phyloP scores from a whole-genome alignment of 169 alveolate genomes.

The Condylostoma magnum region DNA sequence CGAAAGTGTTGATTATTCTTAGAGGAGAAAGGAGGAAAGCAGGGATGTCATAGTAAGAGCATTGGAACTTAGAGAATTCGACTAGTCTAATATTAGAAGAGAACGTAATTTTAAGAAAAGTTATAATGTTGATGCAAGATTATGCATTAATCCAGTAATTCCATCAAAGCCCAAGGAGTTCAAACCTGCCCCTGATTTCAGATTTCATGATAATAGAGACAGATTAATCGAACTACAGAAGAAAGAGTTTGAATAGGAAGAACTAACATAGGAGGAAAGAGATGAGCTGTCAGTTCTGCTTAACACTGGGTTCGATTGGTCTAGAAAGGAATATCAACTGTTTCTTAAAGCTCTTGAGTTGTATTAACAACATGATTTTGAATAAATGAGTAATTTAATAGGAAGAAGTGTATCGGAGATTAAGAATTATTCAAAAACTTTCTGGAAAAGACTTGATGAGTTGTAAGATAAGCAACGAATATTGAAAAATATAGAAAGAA shows the following conservation, averaged over 20 bases:
- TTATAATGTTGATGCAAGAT: conserved; percentile 53
- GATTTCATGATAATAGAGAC: conserved; percentile 42
- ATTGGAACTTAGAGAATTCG: conserved; percentile 54
- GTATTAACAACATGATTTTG: conserved; percentile 67
- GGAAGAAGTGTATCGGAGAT: conserved; percentile 70
- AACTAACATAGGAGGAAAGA: conserved; percentile 71
- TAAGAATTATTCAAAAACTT: conserved; percentile 59
- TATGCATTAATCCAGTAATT: conserved; percentile 32
- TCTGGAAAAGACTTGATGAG: conserved; percentile 73
- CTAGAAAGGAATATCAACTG: conserved; percentile 74
- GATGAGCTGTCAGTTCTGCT: conserved; percentile 64
- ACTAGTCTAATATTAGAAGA: conserved; percentile 54
- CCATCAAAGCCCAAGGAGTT: conserved; percentile 39
- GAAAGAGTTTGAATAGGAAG: conserved; percentile 59
- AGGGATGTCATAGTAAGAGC: conserved; percentile 71
- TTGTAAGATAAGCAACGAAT: conserved; percentile 73
- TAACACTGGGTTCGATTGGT: conserved; percentile 85
- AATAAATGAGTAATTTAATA: conserved; percentile 52
- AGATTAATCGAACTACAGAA: conserved; percentile 37
- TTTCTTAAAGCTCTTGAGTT: conserved; percentile 70
- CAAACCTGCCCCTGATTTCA: conserved; percentile 52
- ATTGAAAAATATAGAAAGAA: conserved; percentile 70
- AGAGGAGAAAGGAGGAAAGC: conserved; percentile 64
- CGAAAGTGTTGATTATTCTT: conserved; percentile 44
- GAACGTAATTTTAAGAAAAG: conserved; percentile 55